These are phyloP conservation scores for Xylaria telfairii DNA, from an alignment of 495 filamentous ascomycete genomes.

Conservation along the genomic window DNA sequence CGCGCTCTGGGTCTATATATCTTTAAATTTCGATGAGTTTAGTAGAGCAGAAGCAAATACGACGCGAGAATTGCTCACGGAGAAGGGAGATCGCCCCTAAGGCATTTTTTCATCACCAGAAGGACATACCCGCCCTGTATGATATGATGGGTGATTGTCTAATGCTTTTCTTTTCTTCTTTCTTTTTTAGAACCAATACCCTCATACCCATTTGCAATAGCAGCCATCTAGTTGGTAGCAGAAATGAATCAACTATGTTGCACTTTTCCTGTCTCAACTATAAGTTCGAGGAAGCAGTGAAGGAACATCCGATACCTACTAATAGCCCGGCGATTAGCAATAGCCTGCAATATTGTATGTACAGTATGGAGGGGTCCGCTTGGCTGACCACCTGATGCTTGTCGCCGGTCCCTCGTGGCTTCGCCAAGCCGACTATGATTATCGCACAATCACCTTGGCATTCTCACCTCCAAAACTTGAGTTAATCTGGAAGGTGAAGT, in stretches of 20 bases:
- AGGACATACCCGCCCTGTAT: neutral
- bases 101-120: neutral
- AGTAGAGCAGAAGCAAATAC: neutral
- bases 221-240: neutral
- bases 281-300: neutral
- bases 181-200: constrained; percentile 1
- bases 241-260: neutral
- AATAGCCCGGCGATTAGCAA: neutral
- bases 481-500: constrained; percentile 13
- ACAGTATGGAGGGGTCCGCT: neutral
- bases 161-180: neutral
- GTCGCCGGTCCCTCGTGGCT: neutral
- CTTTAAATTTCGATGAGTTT: neutral
- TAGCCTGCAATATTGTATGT: neutral
- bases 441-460: constrained; percentile 17
- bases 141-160: neutral
- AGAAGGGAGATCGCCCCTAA: neutral
- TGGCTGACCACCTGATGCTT: neutral
- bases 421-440: neutral
- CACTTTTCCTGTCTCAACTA: neutral
- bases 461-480: constrained; percentile 9
- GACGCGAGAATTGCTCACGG: neutral
- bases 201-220: constrained; percentile 18
- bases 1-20: neutral
- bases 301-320: neutral